Conservation (phyloP, 2,329 filamentous ascomycete species). For the Beauveria brongniartii region DNA sequence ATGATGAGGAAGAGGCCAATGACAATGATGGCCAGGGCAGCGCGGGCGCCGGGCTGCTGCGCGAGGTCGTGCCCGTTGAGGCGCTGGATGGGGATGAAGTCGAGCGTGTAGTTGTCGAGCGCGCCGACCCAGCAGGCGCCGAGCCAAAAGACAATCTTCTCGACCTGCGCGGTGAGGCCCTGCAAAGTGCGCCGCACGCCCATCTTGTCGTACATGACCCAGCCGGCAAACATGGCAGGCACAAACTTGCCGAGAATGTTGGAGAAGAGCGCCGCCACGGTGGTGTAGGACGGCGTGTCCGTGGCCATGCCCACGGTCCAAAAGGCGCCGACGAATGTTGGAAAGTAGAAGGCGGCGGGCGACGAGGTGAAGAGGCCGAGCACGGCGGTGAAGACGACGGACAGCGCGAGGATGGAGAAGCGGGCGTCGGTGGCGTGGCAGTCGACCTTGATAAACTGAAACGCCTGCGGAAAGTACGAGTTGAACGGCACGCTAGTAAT, state of each 20-base stretch:
- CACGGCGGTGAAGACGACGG: constrained; percentile 67
- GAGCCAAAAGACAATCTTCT: constrained; percentile 86
- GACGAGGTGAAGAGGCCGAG: constrained; percentile 77
- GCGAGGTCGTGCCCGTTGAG: constrained; percentile 85
- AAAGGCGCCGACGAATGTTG: constrained; percentile 73
- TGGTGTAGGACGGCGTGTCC: constrained; percentile 65
- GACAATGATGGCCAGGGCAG: constrained; percentile 73
- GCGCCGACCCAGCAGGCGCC: constrained; percentile 86
- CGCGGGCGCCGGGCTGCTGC: constrained; percentile 80
- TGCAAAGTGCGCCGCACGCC: constrained; percentile 62
- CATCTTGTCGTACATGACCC: constrained; percentile 82
- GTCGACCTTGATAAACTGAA: constrained; percentile 61
- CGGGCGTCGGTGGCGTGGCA: constrained; percentile 69
- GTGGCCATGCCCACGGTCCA: constrained; percentile 85
- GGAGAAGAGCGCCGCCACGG: constrained; percentile 66
- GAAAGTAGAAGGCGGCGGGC: constrained; percentile 76
- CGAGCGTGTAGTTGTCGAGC: constrained; percentile 90
- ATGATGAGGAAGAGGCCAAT: constrained; percentile 60
- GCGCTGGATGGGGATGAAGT: constrained; percentile 85
- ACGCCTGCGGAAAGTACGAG: constrained; percentile 83
- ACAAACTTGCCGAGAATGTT: constrained; percentile 73
- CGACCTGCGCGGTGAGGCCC: constrained; percentile 72
- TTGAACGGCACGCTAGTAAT: constrained; percentile 73
- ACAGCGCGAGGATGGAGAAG: constrained; percentile 78
- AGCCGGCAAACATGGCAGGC: constrained; percentile 79